These are phyloP conservation scores for Penicillium expansum DNA, from an alignment of 2,329 filamentous ascomycete genomes.

Conservation along the genomic window DNA sequence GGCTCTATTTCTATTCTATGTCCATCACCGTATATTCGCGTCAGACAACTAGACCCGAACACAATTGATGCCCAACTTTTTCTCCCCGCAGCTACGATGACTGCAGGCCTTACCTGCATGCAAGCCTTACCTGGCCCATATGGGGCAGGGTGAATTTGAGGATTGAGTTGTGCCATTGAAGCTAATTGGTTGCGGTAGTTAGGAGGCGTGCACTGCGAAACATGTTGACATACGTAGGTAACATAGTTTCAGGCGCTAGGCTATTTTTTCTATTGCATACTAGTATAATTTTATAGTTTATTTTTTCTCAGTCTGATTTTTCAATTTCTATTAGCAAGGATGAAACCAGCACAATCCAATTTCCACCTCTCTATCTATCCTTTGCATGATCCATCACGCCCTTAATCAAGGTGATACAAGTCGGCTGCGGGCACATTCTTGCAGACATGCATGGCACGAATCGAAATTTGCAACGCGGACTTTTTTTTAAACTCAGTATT, in stretches of 20 bases:
- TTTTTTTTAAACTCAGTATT: not conserved
- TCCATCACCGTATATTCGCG: not conserved
- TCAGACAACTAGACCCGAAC: not conserved
- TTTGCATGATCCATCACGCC: not conserved
- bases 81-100: not conserved
- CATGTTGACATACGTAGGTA: not conserved
- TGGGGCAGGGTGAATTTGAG: slow-evolving; percentile 2
- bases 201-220: not conserved
- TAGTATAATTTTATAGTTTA: not conserved
- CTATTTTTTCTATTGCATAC: not conserved
- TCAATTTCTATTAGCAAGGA: not conserved
- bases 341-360: not conserved
- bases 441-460: not conserved
- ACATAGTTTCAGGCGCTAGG: not conserved
- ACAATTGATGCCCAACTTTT: slow-evolving; percentile 11
- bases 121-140: slow-evolving; percentile 7
- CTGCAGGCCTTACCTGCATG: slow-evolving; percentile 4
- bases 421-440: slow-evolving; percentile 1
- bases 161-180: not conserved
- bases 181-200: not conserved
- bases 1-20: not conserved
- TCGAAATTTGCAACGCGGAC: not conserved
- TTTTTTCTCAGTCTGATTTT: not conserved
- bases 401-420: slow-evolving; percentile 1
- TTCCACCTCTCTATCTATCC: not conserved